Percentiles rank a stretch among this genome's conserved stretches.
Evolutionary conservation across 805 yeast species (phyloP).

Genomic region (Barnettozyma vustinii): DNA sequence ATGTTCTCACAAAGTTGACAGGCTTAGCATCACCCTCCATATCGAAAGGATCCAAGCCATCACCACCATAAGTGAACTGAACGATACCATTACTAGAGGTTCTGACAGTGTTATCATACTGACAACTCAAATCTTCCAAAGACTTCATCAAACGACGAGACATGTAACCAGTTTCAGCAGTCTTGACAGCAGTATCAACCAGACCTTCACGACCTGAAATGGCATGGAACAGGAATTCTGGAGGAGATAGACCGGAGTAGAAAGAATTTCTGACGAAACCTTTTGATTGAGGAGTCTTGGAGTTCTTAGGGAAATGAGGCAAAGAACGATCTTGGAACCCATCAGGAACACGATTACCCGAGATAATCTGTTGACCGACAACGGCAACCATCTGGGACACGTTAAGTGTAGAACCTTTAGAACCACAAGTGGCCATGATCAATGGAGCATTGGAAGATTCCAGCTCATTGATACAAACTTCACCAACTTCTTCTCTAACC

Average conservation of each 20-base stretch:
- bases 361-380: slow-evolving; percentile 97
- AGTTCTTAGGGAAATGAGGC: slow-evolving; percentile 93
- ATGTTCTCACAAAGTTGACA: slow-evolving; percentile 86
- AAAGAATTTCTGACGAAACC: slow-evolving; percentile 97
- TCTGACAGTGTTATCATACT: slow-evolving; percentile 90
- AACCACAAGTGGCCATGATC: slow-evolving; percentile 99
- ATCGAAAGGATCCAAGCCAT: slow-evolving; percentile 94
- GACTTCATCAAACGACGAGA: slow-evolving; percentile 98
- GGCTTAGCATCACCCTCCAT: slow-evolving; percentile 99
- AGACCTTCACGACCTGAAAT: slow-evolving; percentile 99
- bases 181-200: slow-evolving; percentile 98
- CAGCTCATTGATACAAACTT: slow-evolving; percentile 88
- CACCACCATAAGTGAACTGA: slow-evolving; percentile 97
- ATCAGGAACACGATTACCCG: slow-evolving; percentile 98
- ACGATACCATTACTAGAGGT: slow-evolving; percentile 95
- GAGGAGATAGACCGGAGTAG: slow-evolving; percentile 90
- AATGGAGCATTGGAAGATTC: slow-evolving; percentile 91
- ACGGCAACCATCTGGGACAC: slow-evolving; percentile 99
- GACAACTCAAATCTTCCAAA: slow-evolving; percentile 88
- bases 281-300: slow-evolving; percentile 95
- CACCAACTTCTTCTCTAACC: slow-evolving; percentile 98
- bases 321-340: slow-evolving; percentile 99
- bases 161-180: slow-evolving; percentile 99
- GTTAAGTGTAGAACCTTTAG: slow-evolving; percentile 95
- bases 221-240: slow-evolving; percentile 96